A percentile compares a stretch with the other conserved stretches of the same genome.
phyloP scores from a whole-genome alignment of 2,329 filamentous ascomycete species.

The Aspergillus carbonarius region DNA sequence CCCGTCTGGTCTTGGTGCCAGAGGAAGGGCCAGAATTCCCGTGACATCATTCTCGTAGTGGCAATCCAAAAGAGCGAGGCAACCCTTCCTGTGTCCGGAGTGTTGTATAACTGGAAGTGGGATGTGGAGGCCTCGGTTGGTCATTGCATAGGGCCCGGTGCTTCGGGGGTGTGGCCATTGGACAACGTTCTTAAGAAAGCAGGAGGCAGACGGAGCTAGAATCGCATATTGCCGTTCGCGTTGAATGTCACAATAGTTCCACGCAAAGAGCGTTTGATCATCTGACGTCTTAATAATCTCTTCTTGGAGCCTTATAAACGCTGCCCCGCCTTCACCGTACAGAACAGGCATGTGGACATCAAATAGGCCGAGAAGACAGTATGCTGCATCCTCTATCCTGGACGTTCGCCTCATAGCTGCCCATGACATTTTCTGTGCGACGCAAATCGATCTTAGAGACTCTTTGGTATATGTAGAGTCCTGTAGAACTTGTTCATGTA shows the following conservation, averaged over 20 bases:
- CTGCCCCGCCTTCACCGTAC: not conserved
- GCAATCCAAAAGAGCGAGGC: not conserved
- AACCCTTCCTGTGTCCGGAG: not conserved
- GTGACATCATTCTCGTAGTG: not conserved
- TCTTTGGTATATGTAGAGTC: not conserved
- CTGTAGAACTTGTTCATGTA: not conserved
- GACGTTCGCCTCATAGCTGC: slow-evolving; percentile 24
- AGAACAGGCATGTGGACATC: not conserved
- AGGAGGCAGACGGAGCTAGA: not conserved
- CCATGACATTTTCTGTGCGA: slow-evolving; percentile 27
- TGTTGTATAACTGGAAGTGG: not conserved
- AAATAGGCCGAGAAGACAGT: slow-evolving; percentile 18
- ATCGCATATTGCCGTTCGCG: not conserved
- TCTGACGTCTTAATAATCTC: not conserved
- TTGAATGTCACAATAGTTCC: not conserved
- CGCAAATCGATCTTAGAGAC: not conserved
- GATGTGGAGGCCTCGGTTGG: not conserved
- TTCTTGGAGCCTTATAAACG: not conserved
- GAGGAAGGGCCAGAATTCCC: not conserved
- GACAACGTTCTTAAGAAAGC: not conserved
- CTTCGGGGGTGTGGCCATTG: not conserved
- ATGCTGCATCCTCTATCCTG: slow-evolving; percentile 27
- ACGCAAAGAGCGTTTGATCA: not conserved
- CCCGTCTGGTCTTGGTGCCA: not conserved
- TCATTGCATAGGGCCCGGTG: not conserved